Percentiles rank a stretch among this genome's conserved stretches.
phyloP scores from a whole-genome alignment of 106 monocot species.

The Acorus gramineus region DNA sequence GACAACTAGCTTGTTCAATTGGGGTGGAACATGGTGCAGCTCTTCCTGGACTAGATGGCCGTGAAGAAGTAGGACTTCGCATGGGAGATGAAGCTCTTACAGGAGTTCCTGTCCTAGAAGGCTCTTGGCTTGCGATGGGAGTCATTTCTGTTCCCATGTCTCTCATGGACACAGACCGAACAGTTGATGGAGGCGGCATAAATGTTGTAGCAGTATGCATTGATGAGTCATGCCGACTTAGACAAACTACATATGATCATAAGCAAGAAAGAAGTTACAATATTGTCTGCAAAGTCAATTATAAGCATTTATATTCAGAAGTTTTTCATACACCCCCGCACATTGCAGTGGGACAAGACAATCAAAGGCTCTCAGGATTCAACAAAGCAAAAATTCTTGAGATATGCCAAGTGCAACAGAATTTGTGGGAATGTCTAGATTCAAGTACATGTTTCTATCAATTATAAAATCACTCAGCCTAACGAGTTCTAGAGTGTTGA shows the following conservation, averaged over 20 bases:
- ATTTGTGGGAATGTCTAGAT: too few relatives aligned
- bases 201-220: constrained; percentile 20
- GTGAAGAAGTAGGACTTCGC: constrained; percentile 48
- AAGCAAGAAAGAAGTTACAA: too few relatives aligned
- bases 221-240: constrained; percentile 35
- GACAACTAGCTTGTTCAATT: constrained; percentile 16
- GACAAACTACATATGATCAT: neutral
- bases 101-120: constrained; percentile 83
- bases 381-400: too few relatives aligned
- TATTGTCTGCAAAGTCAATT: too few relatives aligned
- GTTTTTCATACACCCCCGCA: too few relatives aligned
- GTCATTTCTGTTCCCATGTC: constrained; percentile 99
- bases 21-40: constrained; percentile 17
- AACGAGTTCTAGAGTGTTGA: too few relatives aligned
- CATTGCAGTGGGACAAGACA: too few relatives aligned
- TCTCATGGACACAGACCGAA: constrained; percentile 73
- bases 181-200: constrained; percentile 24
- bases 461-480: too few relatives aligned
- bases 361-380: too few relatives aligned
- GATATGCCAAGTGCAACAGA: too few relatives aligned
- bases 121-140: constrained; percentile 81
- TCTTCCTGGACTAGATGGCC: constrained; percentile 33
- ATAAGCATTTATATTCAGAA: too few relatives aligned
- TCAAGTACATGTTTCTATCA: too few relatives aligned
- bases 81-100: constrained; percentile 23